These are phyloP conservation scores for Pholiota microspora DNA, from an alignment of 768 basidiomycete genomes.

Conservation along the genomic window DNA sequence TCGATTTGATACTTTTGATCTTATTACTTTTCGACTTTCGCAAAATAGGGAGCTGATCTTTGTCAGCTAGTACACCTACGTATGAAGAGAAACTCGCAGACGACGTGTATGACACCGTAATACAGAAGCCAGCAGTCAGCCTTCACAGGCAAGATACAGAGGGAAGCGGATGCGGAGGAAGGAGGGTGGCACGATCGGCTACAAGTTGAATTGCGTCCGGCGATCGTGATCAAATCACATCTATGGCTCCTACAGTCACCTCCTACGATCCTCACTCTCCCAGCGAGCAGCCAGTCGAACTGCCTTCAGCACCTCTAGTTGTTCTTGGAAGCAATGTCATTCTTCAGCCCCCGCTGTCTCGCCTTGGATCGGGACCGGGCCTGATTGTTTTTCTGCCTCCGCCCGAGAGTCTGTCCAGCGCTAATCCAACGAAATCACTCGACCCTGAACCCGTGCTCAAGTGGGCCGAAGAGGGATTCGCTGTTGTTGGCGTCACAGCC, in stretches of 20 bases:
- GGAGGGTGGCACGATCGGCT: too few relatives aligned
- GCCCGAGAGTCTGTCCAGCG: slow-evolving; percentile 16
- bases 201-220: too few relatives aligned
- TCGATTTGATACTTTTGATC: too few relatives aligned
- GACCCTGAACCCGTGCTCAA: slow-evolving; percentile 50
- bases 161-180: too few relatives aligned
- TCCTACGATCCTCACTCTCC: slow-evolving; percentile 7
- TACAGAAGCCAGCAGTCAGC: too few relatives aligned
- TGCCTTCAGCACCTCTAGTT: slow-evolving; percentile 40
- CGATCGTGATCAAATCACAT: neutral
- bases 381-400: slow-evolving; percentile 41
- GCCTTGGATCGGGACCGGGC: slow-evolving; percentile 47
- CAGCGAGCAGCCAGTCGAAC: slow-evolving; percentile 35
- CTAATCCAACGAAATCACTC: slow-evolving; percentile 26
- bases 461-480: slow-evolving; percentile 56
- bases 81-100: too few relatives aligned
- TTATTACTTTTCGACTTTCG: too few relatives aligned
- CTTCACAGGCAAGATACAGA: too few relatives aligned
- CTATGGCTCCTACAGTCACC: neutral
- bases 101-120: too few relatives aligned
- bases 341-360: slow-evolving; percentile 47
- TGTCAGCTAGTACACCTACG: too few relatives aligned
- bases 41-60: too few relatives aligned
- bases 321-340: slow-evolving; percentile 28
- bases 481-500: slow-evolving; percentile 37